Evolutionary conservation across 768 basidiomycete genomes (phyloP), one percentile per base, ranked within the genome.

Genomic region (Tylopilus felleus): DNA sequence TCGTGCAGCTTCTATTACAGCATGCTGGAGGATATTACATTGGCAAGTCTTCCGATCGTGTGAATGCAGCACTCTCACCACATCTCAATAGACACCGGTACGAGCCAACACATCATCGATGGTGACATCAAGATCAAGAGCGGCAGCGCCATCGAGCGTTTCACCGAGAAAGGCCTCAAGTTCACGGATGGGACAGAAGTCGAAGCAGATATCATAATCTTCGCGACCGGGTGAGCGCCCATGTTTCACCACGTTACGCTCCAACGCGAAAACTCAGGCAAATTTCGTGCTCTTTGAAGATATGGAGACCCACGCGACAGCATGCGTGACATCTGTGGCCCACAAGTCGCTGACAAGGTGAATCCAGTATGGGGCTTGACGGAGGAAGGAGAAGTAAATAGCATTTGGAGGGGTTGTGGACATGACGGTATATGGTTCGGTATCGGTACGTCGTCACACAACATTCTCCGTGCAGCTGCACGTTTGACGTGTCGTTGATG

Each of bases 311-410:
- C 74, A 0, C 70, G 71, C 21, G 69, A 73, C 13, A 68, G 73
- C 22, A 64, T 81, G 47, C 70, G 68, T 36, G 66, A 70, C 0
- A 64, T 85, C 5, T 76, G 80, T 40, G 81, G 78, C 1, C 71
- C 77, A 10, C 71, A 77, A 31, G 61, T 81, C 2, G 75, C 72
- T 0, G 63, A 74, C 50, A 71, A 75, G 63, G 71, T 84, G 53
- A 73, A 76, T 31, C 69, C 71, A 14, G 66, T 88, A 16, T 83
- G 87, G 88, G 82, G 85, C 17, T 52, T 86, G 44, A 76, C 84
- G 56, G 70, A 75, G 19, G 83, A 90, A 70, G 83, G 85, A 0
- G 85, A 88, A 63, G 62, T 82, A 23, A 68, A 74, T 1, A 75
- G 79, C 2, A 60, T 63, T 21, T 72, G 68, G 67, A 64, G 64